Base-by-base conservation (phyloP, 495 filamentous ascomycete genomes). In the Xylaria bambusicola region DNA sequence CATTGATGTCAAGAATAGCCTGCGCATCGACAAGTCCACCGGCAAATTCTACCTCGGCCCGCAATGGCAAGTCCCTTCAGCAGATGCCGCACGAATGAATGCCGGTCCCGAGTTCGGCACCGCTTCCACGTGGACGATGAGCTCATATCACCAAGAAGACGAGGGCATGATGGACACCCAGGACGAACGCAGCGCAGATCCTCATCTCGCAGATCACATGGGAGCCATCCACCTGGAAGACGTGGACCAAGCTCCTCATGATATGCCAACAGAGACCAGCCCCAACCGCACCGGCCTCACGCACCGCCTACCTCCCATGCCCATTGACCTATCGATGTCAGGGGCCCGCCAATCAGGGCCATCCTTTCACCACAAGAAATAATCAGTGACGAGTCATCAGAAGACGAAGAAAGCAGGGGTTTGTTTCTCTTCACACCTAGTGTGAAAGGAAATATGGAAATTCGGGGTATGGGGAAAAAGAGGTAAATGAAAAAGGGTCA, bases 21-120 rank as follows among this genome's bases (percentile, higher is more conserved):
- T 52, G 6, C 56, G 9, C 33, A 42, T 58, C 26, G 4, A 17
- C 24, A 3, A 3, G 0, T 24, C 5, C 8, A 35, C 15, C 24
- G 55, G 55, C 24, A 1, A 6, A 2, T 59, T 59, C 18, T 10
- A 20, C 3, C 56, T 59, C 0, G 56, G 56, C 20, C 12, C 23
- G 26, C 56, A 59, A 18, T 59, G 56, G 56, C 35, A 52, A 40
- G 47, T 52, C 27, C 56, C 56, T 7, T 3, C 2, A 7, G 21
- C 56, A 17, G 24, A 45, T 1, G 7, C 7, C 17, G 47, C 56
- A 15, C 15, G 15, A 17, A 8, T 20, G 1, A 0, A 17, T 3
- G 56, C 36, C 0, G 47, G 56, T 31, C 20, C 46, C 2, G 7
- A 33, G 6, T 33, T 12, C 15, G 38, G 47, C 18, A 0, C 20